These are phyloP conservation scores for Didymella segeticola DNA, from an alignment of 2,329 filamentous ascomycete species.

Conservation along the genomic window DNA sequence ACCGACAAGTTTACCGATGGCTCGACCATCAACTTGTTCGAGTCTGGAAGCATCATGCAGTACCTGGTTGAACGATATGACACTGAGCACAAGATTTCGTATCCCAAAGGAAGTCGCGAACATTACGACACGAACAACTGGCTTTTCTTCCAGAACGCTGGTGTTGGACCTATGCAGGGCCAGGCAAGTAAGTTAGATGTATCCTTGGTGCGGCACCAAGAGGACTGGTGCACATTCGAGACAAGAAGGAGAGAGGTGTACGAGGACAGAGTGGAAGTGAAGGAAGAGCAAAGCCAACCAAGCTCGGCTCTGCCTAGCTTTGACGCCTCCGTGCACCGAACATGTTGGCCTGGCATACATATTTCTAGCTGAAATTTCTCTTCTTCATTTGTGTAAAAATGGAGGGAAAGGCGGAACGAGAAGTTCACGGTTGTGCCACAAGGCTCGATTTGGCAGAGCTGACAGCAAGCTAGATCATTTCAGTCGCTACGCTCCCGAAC, in stretches of 20 bases:
- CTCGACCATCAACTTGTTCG: slow-evolving; percentile 76
- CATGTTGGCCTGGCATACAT: too few species aligned
- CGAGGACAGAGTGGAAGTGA: too few species aligned
- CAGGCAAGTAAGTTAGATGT: slow-evolving; percentile 61
- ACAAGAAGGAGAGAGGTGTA: neutral
- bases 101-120: slow-evolving; percentile 74
- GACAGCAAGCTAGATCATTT: slow-evolving; percentile 70
- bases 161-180: slow-evolving; percentile 81
- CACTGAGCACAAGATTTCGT: slow-evolving; percentile 80
- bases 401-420: neutral
- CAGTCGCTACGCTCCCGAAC: slow-evolving; percentile 78
- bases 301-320: too few species aligned
- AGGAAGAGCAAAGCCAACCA: too few species aligned
- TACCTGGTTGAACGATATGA: slow-evolving; percentile 86
- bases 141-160: slow-evolving; percentile 73
- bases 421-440: neutral
- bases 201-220: neutral
- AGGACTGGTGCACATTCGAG: too few species aligned
- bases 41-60: slow-evolving; percentile 82
- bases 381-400: neutral
- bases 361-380: too few species aligned
- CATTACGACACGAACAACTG: slow-evolving; percentile 82
- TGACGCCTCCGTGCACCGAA: too few species aligned
- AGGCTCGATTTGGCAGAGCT: neutral
- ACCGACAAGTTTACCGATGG: slow-evolving; percentile 79